Base-by-base conservation (phyloP, 371 early-diverging fungal species). In the Synchytrium microbalum region DNA sequence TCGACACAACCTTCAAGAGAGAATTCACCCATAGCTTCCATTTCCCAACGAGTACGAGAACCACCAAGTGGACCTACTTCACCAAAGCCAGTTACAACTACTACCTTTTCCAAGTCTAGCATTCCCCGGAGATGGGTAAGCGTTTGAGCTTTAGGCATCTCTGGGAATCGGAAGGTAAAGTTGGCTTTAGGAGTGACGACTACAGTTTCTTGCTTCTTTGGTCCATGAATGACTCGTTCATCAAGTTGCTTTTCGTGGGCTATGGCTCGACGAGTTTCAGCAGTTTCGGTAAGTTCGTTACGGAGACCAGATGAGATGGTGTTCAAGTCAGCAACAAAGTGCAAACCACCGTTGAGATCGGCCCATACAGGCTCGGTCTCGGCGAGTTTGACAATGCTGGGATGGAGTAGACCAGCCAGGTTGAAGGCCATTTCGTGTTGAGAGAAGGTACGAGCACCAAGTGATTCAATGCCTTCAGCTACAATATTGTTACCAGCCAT, bases 11-110 rank as follows among this genome's bases (percentile, higher is more conserved):
- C 96, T 61, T 94, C 94, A 32, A 95, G 82, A 54, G 95, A 95
- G 79, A 95, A 91, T 73, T 93, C 88, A 66, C 96, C 96, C 59
- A 78, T 69, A 61, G 71, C 64, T 59, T 73, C 94, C 93, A 96
- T 95, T 77, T 96, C 95, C 97, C 97, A 96, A 61, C 97, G 91
- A 60, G 95, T 95, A 70, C 95, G 85, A 38, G 91, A 84, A 67
- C 89, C 90, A 72, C 96, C 96, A 81, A 86, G 93, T 24, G 96
- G 96, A 2, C 95, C 92, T 14, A 95, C 94, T 75, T 96, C 95
- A 72, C 91, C 89, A 66, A 91, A 94, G 64, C 96, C 96, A 63
- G 93, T 91, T 57, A 93, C 86, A 54, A 96, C 96, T 29, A 95
- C 87, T 5, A 92, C 90, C 78, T 92, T 86, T 63, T 95, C 95